These are phyloP conservation scores for Cordyceps javanica DNA, from an alignment of 2,329 filamentous ascomycete species.

Conservation along the genomic window DNA sequence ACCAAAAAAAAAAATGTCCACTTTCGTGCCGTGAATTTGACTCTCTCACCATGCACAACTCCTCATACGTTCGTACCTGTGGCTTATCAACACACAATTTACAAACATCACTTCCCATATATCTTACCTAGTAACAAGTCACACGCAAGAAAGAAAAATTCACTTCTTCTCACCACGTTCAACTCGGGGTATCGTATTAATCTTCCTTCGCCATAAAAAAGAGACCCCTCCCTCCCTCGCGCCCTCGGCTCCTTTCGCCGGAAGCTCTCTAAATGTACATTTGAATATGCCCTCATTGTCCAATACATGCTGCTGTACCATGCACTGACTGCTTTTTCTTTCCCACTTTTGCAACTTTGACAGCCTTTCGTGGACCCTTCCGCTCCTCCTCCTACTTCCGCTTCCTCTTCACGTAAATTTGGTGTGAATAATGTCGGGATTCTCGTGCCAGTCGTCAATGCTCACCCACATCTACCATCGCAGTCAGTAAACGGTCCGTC, in stretches of 20 bases:
- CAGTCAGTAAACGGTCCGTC: constrained; percentile 13
- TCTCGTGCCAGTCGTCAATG: constrained; percentile 99
- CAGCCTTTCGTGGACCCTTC: no score
- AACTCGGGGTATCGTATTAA: constrained; percentile 6
- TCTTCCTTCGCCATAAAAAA: not conserved
- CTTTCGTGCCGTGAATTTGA: no score
- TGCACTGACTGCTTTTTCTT: no score
- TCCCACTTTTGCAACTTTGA: no score
- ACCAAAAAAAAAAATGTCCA: not conserved
- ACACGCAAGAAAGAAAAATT: no score
- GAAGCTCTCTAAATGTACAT: constrained; percentile 4
- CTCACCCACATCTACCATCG: constrained; percentile 97
- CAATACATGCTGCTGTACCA: not conserved
- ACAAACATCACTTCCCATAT: no score
- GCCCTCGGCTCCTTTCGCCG: not conserved
- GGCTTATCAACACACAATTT: no score
- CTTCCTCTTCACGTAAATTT: constrained; percentile 73
- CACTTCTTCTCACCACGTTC: no score
- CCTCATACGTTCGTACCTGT: no score
- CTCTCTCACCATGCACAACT: no score
- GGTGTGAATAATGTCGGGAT: constrained; percentile 96
- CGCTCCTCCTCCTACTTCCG: no score
- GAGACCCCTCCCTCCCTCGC: constrained; percentile 4
- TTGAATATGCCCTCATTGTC: not conserved
- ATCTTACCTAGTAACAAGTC: no score